Base-by-base conservation (phyloP, 306 rosid species). In the Quercus berberidifolia region DNA sequence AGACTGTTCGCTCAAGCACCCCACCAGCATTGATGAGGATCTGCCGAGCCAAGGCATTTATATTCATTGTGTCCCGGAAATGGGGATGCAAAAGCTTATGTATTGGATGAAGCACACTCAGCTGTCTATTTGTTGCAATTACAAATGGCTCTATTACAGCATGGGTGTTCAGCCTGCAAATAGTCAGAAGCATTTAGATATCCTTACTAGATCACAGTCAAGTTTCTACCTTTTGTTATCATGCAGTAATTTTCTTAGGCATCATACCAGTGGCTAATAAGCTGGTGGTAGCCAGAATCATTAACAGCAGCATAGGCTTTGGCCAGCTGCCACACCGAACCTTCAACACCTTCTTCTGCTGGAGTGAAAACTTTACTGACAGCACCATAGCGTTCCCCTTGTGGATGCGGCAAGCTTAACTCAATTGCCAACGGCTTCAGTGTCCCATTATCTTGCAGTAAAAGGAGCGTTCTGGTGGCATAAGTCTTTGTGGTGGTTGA, bases 281-380 rank as follows among this genome's bases (percentile, higher is more conserved):
- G 89, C 71, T 96, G 99, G 77, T 96, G 99, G 74, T 91, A 93
- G 72, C 98, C 99, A 17, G 99, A 93, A 86, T 96, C 99, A 55
- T 88, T 93, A 5, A 96, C 97, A 8, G 94, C 90, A 55, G 82
- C 98, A 76, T 91, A 96, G 78, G 98, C 98, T 83, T 93, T 96
- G 5, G 99, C 98, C 49, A 96, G 78, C 76, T 93, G 98, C 99
- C 99, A 96, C 64, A 96, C 87, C 0, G 97, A 57, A 41, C 90
- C 92, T 14, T 91, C 94, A 1, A 87, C 84, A 11, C 92, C 94
- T 20, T 81, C 71, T n/a, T 85, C 73, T 51, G 96, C 85, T 0
- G 97, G 88, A 73, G 91, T 90, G 56, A 90, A 89, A 60, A 93
- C 96, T 78, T 85, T 91, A 84, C 92, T 88, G 15, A 86, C 94